Evolutionary conservation across 1,139 yeast species (phyloP).

Genomic region (Suhomyces atakaporum): DNA sequence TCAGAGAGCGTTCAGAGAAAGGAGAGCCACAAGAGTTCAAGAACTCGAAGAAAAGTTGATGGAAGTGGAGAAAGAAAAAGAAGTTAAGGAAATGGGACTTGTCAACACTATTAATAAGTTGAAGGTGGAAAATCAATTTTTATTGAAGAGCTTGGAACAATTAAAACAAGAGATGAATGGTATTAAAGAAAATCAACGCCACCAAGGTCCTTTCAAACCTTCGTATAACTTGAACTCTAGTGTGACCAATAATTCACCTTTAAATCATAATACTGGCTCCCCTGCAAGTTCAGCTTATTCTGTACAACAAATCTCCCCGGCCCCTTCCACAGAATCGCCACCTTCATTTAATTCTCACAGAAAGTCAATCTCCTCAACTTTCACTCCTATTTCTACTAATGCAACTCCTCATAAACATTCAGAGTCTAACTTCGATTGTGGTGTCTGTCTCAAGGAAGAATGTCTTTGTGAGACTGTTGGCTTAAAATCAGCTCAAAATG

Average conservation of each 20-base stretch:
- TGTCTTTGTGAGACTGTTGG: conserved; percentile 74
- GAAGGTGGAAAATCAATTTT: conserved; percentile 42
- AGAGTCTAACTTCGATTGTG: conserved; percentile 49
- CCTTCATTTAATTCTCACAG: conserved; percentile 20
- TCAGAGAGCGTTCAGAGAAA: conserved; percentile 85
- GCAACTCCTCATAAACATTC: conserved; percentile 16
- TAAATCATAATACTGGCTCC: conserved; percentile 21
- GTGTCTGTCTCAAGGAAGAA: conserved; percentile 67
- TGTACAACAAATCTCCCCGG: conserved; percentile 54
- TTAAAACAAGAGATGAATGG: conserved; percentile 25
- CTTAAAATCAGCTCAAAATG: conserved; percentile 31
- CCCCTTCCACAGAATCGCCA: conserved; percentile 55
- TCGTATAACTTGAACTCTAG: conserved; percentile 12
- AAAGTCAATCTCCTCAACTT: conserved; percentile 4
- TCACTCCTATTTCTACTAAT: conserved; percentile 24
- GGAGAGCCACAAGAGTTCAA: conserved; percentile 67
- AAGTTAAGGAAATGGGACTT: conserved; percentile 60
- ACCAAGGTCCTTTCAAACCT: conserved; percentile 6
- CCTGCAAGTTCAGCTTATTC: conserved; percentile 37
- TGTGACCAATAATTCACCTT: conserved; percentile 14
- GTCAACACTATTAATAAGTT: conserved; percentile 49
- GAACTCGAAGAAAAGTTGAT: conserved; percentile 49
- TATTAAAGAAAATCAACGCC: conserved; percentile 11
- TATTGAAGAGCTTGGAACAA: conserved; percentile 40
- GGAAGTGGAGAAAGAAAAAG: conserved; percentile 67